A percentile compares a stretch with the other conserved stretches of the same genome.
These are phyloP conservation scores for Solanum pennellii DNA, from an alignment of 257 asterid genomes.

Conservation along the genomic window DNA sequence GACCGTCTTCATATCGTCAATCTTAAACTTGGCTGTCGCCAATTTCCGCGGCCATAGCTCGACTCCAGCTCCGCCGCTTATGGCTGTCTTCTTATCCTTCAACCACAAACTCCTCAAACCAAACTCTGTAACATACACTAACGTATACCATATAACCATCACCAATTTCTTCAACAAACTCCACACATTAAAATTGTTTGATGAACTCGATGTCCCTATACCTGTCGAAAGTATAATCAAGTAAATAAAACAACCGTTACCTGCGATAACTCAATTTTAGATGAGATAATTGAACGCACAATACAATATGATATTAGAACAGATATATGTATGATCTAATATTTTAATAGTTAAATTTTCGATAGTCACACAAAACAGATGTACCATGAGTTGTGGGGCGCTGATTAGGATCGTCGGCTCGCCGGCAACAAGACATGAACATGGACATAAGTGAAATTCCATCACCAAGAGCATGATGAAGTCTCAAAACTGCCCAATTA, in stretches of 20 bases:
- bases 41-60: constrained; percentile 41
- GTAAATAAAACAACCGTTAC: background rate
- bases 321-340: too few species aligned
- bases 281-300: background rate
- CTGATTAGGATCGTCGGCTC: constrained; percentile 30
- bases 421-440: constrained; percentile 46
- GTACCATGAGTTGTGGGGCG: constrained; percentile 8
- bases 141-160: constrained; percentile 20
- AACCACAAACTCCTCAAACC: constrained; percentile 22
- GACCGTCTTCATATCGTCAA: constrained; percentile 28
- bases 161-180: constrained; percentile 11
- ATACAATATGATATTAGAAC: too few species aligned
- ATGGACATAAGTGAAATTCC: constrained; percentile 61
- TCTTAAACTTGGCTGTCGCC: constrained; percentile 25
- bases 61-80: constrained; percentile 35
- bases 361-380: background rate
- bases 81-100: constrained; percentile 20
- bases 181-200: constrained; percentile 5
- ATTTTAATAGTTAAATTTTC: too few species aligned
- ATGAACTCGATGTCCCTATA: constrained; percentile 7
- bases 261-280: fast-evolving
- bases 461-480: constrained; percentile 85
- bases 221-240: background rate
- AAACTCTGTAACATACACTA: constrained; percentile 16
- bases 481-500: constrained; percentile 34